Percentiles rank a stretch among this genome's conserved stretches.
These are phyloP conservation scores for Hyphodiscus sp. DNA, from an alignment of 2,329 filamentous ascomycete genomes.

Conservation along the genomic window DNA sequence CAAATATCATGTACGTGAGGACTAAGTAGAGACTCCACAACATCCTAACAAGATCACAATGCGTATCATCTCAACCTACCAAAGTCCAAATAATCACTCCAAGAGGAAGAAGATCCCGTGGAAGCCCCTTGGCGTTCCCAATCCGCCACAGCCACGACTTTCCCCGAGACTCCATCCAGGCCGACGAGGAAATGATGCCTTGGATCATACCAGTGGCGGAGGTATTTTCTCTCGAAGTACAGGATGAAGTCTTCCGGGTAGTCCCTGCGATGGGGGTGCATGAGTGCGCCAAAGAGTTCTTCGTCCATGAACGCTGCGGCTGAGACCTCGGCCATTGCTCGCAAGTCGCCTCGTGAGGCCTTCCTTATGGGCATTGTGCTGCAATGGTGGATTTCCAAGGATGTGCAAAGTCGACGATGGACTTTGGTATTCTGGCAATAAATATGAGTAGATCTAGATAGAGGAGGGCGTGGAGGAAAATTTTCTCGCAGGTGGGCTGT, in stretches of 20 bases:
- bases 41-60: no score
- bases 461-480: no score
- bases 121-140: slow-evolving; percentile 13
- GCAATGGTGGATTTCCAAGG: no score
- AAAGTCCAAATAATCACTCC: no score
- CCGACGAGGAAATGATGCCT: slow-evolving; percentile 11
- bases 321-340: slow-evolving; percentile 26
- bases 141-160: slow-evolving; percentile 21
- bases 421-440: background rate
- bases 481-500: no score
- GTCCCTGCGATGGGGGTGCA: slow-evolving; percentile 31
- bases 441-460: no score
- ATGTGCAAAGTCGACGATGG: no score
- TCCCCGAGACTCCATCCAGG: slow-evolving; percentile 14
- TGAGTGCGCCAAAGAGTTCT: slow-evolving; percentile 30
- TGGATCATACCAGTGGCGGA: slow-evolving; percentile 21
- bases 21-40: no score
- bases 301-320: slow-evolving; percentile 32
- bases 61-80: no score
- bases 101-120: background rate
- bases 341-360: slow-evolving; percentile 3
- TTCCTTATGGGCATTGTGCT: slow-evolving; percentile 6
- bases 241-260: slow-evolving; percentile 28
- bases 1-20: no score
- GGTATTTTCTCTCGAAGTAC: slow-evolving; percentile 29